These are phyloP conservation scores for Fusarium virguliforme DNA, from an alignment of 2,329 filamentous ascomycete genomes.

Conservation along the genomic window DNA sequence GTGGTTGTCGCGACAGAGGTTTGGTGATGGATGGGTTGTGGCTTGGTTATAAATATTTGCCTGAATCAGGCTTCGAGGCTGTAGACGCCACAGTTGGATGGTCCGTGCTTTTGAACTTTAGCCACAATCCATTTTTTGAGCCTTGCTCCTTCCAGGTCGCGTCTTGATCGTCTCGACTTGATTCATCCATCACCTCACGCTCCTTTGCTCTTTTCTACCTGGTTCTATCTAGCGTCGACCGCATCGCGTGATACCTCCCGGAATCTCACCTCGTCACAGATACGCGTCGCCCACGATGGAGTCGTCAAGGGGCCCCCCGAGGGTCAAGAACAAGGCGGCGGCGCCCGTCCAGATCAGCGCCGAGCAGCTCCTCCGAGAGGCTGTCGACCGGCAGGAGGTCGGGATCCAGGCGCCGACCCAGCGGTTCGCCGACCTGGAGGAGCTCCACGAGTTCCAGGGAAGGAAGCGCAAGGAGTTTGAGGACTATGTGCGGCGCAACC, in stretches of 20 bases:
- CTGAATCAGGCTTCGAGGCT: conserved; percentile 50
- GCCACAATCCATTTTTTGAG: conserved; percentile 48
- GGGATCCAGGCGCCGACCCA: conserved; percentile 91
- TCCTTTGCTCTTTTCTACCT: conserved; percentile 14
- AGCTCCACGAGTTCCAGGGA: conserved; percentile 97
- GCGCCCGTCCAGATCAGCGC: conserved; percentile 94
- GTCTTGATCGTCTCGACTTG: conserved; percentile 26
- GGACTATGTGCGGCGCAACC: conserved; percentile 95
- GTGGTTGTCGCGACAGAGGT: conserved; percentile 37
- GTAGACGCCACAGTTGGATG: conserved; percentile 43
- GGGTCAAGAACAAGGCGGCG: conserved; percentile 98
- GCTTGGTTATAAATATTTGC: conserved; percentile 41
- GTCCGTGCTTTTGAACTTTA: conserved; percentile 35
- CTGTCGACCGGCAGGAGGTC: conserved; percentile 95
- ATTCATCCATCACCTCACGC: conserved; percentile 24
- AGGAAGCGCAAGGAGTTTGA: conserved; percentile 97
- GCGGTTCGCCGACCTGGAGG: conserved; percentile 95
- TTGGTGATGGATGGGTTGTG: conserved; percentile 26
- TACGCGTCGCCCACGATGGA: conserved; percentile 77
- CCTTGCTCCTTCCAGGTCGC: conserved; percentile 46
- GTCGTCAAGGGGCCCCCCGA: conserved; percentile 88
- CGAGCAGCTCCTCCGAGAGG: conserved; percentile 96
- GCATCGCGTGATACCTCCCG: not conserved
- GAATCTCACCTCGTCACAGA: not conserved
- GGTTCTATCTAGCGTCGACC: not conserved